A percentile compares a stretch with the other conserved stretches of the same genome.
phyloP scores from a whole-genome alignment of 495 filamentous ascomycete genomes.

The Amphirosellinia nigrospora region DNA sequence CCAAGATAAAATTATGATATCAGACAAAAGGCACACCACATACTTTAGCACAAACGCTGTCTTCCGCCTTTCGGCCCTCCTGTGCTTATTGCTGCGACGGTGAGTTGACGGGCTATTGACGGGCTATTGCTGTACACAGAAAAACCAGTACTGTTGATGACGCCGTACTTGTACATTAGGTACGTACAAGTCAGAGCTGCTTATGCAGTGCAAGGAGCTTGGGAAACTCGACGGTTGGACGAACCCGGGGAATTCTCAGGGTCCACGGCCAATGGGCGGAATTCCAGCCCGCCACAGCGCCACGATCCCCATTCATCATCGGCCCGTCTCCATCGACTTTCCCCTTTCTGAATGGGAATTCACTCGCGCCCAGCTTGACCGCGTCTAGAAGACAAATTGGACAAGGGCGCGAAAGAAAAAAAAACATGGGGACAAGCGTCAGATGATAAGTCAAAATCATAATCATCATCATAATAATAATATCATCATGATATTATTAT shows the following conservation, averaged over 20 bases:
- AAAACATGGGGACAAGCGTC: background rate
- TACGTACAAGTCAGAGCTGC: background rate
- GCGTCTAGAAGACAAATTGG: background rate
- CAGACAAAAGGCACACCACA: too few relatives aligned
- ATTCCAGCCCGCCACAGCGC: slow-evolving; percentile 22
- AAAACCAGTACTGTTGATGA: background rate
- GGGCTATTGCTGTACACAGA: background rate
- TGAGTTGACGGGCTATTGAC: background rate
- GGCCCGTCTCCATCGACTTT: slow-evolving; percentile 23
- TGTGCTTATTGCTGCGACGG: background rate
- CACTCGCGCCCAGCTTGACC: background rate
- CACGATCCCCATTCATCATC: slow-evolving; percentile 2
- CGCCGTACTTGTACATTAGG: too few relatives aligned
- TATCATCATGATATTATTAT: too few relatives aligned
- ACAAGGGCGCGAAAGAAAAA: background rate
- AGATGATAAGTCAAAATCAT: background rate
- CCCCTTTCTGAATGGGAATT: slow-evolving; percentile 7
- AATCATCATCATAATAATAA: too few relatives aligned
- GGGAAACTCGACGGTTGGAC: background rate
- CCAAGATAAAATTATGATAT: background rate
- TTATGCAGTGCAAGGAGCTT: background rate
- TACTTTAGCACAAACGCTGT: background rate
- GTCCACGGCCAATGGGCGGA: background rate
- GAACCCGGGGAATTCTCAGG: background rate
- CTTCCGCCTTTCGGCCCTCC: background rate